These are phyloP conservation scores for Hericium erinaceus DNA, from an alignment of 768 basidiomycete species.

Conservation along the genomic window DNA sequence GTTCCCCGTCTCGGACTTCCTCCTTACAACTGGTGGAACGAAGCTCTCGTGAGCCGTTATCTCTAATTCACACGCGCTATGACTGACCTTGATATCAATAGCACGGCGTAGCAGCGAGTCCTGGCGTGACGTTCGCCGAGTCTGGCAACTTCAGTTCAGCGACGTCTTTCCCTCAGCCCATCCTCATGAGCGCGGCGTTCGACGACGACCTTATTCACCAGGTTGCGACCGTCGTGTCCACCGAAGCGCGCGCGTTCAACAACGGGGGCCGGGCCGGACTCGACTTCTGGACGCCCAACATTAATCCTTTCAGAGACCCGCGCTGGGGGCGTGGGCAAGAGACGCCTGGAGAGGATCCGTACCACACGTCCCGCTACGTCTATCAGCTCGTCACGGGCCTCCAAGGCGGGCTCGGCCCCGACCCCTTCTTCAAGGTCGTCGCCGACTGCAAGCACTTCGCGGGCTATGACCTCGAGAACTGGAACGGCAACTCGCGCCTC, in stretches of 20 bases:
- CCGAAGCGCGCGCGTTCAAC: constrained; percentile 50
- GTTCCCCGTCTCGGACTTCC: constrained; percentile 49
- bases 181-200: constrained; percentile 45
- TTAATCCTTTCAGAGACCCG: constrained; percentile 46
- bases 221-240: constrained; percentile 43
- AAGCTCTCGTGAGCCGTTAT: constrained; percentile 36
- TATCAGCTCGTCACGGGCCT: constrained; percentile 44
- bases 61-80: neutral
- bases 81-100: constrained; percentile 13
- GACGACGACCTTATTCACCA: constrained; percentile 42
- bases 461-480: constrained; percentile 49
- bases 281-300: constrained; percentile 50
- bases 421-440: constrained; percentile 39
- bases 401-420: constrained; percentile 48
- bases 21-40: constrained; percentile 53
- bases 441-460: constrained; percentile 57
- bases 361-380: constrained; percentile 43
- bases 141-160: constrained; percentile 46
- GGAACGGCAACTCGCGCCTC: constrained; percentile 40
- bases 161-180: constrained; percentile 51
- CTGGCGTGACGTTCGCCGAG: constrained; percentile 40
- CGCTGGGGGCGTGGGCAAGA: constrained; percentile 57
- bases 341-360: constrained; percentile 54
- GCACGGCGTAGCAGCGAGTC: constrained; percentile 49
- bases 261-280: constrained; percentile 40